Conservation (phyloP, 208 protist genomes). For the Leishmania guyanensis region DNA sequence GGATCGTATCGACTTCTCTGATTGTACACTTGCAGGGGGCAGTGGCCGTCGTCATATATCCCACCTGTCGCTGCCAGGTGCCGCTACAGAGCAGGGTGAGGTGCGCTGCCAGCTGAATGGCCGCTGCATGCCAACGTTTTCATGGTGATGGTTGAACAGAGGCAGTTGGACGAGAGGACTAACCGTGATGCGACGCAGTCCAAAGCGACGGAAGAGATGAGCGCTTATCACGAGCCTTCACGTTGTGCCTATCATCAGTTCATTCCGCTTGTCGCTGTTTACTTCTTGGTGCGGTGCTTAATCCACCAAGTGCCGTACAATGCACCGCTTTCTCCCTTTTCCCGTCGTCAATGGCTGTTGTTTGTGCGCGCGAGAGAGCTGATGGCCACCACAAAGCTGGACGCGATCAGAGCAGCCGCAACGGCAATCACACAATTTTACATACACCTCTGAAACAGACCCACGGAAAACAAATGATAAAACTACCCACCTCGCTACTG, state of each 20-base stretch:
- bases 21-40: slow-evolving; percentile 23
- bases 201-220: neutral
- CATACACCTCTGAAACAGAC: neutral
- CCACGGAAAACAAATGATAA: neutral
- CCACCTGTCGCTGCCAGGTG: neutral
- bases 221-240: neutral
- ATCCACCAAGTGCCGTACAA: neutral
- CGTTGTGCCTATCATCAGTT: neutral
- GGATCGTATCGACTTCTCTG: slow-evolving; percentile 45
- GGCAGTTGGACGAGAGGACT: neutral
- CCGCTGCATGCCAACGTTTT: slow-evolving; percentile 25
- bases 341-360: neutral
- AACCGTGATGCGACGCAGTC: neutral
- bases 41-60: neutral
- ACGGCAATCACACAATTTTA: neutral
- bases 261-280: neutral
- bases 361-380: neutral
- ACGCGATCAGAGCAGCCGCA: neutral
- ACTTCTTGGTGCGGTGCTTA: neutral
- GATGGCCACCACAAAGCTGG: neutral
- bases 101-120: slow-evolving; percentile 54
- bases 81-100: neutral
- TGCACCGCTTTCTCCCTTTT: neutral
- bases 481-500: neutral
- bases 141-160: slow-evolving; percentile 32